A percentile compares a stretch with the other conserved stretches of the same genome.
phyloP scores from a whole-genome alignment of 2,329 filamentous ascomycete genomes.

The Emydomyces testavorans region DNA sequence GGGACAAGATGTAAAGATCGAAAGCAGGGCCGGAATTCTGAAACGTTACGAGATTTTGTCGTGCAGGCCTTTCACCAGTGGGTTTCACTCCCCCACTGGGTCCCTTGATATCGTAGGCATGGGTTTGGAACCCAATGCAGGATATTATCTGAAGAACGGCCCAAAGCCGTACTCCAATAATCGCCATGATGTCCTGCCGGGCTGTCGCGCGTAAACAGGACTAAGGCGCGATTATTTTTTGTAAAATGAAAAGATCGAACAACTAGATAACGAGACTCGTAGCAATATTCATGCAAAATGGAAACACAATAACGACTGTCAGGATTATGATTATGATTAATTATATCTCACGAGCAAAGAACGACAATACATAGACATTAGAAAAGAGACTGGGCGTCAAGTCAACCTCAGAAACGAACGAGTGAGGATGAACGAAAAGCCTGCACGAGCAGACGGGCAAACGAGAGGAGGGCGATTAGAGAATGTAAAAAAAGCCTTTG shows the following conservation, averaged over 20 bases:
- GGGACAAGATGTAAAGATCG: constrained; percentile 65
- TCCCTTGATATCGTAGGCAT: constrained; percentile 21
- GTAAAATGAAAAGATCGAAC: too few species aligned
- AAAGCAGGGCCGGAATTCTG: constrained; percentile 49
- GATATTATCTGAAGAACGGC: constrained; percentile 5
- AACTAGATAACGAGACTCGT: not conserved
- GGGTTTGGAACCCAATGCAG: constrained; percentile 3
- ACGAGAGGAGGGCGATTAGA: not conserved
- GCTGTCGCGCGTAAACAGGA: not conserved
- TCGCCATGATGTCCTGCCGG: not conserved
- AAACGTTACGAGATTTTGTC: constrained; percentile 59
- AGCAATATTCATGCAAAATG: not conserved
- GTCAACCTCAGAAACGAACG: constrained; percentile 1
- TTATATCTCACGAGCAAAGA: not conserved
- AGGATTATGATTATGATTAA: not conserved
- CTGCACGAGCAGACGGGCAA: constrained; percentile 2
- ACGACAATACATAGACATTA: not conserved
- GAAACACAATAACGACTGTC: not conserved
- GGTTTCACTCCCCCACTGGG: constrained; percentile 19
- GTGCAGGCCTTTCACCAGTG: constrained; percentile 30
- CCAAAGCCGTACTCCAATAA: constrained; percentile 4
- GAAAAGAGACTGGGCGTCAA: not conserved
- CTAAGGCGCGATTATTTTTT: too few species aligned
- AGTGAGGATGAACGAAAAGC: not conserved
- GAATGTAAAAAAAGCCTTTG: not conserved